These are phyloP conservation scores for Leccinum aurantiacum DNA, from an alignment of 768 basidiomycete genomes.

Conservation along the genomic window DNA sequence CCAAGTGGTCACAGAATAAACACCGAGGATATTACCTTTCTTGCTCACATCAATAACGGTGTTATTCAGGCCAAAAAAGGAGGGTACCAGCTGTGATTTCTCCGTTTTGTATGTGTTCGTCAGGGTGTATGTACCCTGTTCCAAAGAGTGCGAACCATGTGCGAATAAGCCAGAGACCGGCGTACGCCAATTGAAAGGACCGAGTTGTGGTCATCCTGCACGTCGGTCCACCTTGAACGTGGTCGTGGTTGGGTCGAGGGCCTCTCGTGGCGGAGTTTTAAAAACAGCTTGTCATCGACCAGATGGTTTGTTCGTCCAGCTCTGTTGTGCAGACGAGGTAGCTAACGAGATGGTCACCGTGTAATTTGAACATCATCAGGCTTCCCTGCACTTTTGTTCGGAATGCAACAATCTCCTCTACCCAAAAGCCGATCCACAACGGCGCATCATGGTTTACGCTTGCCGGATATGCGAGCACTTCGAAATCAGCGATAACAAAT, in stretches of 20 bases:
- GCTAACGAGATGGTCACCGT: slow-evolving; percentile 16
- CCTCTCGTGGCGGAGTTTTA: slow-evolving; percentile 27
- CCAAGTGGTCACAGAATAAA: slow-evolving; percentile 35
- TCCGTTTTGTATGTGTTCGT: slow-evolving; percentile 43
- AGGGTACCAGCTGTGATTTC: slow-evolving; percentile 37
- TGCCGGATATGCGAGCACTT: slow-evolving; percentile 89
- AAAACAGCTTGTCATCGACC: slow-evolving; percentile 18
- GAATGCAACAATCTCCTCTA: slow-evolving; percentile 96
- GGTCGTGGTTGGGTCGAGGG: neutral
- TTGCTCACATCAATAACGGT: slow-evolving; percentile 8
- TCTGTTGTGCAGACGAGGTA: slow-evolving; percentile 2
- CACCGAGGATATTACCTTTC: slow-evolving; percentile 31
- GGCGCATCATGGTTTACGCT: slow-evolving; percentile 84
- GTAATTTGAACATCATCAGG: slow-evolving; percentile 39
- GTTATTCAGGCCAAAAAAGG: slow-evolving; percentile 3
- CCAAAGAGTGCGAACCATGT: slow-evolving; percentile 34
- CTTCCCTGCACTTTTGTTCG: slow-evolving; percentile 86
- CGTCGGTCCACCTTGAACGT: neutral
- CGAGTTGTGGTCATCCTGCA: slow-evolving; percentile 12
- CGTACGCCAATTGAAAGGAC: slow-evolving; percentile 22
- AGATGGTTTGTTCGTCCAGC: slow-evolving; percentile 29
- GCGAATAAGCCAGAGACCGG: slow-evolving; percentile 29
- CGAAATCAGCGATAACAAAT: slow-evolving; percentile 82
- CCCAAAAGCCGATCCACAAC: slow-evolving; percentile 85
- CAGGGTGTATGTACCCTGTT: slow-evolving; percentile 41